These are phyloP conservation scores for Aspergillus quadrilineatus DNA, from an alignment of 2,329 filamentous ascomycete genomes.

Conservation along the genomic window DNA sequence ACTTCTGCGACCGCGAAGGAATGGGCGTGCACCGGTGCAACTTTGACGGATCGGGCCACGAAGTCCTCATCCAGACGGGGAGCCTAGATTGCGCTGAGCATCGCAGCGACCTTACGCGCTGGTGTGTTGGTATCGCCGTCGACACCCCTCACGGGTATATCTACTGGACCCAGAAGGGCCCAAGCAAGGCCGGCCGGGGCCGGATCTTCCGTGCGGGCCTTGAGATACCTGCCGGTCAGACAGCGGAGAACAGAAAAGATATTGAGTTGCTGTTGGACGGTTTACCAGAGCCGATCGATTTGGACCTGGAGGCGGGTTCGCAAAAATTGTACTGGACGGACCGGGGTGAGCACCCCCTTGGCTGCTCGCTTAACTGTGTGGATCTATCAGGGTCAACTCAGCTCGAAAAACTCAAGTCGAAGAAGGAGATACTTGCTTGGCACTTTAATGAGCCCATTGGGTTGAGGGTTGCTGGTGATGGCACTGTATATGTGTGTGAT, in stretches of 20 bases:
- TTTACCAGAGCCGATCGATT: constrained; percentile 54
- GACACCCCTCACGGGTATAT: constrained; percentile 46
- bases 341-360: constrained; percentile 56
- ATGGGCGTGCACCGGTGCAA: constrained; percentile 36
- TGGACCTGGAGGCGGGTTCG: constrained; percentile 52
- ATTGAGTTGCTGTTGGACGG: constrained; percentile 46
- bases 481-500: constrained; percentile 26
- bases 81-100: constrained; percentile 20
- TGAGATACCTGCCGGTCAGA: constrained; percentile 35
- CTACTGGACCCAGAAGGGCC: constrained; percentile 63
- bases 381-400: constrained; percentile 13
- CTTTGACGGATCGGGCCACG: constrained; percentile 35
- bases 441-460: constrained; percentile 31
- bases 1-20: constrained; percentile 48
- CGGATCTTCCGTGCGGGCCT: constrained; percentile 56
- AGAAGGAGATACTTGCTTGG: constrained; percentile 20
- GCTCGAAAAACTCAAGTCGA: neutral
- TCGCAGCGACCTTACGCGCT: constrained; percentile 34
- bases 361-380: constrained; percentile 44
- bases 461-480: constrained; percentile 22
- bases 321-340: constrained; percentile 60
- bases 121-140: constrained; percentile 60
- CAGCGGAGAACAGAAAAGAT: constrained; percentile 40
- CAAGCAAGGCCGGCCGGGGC: constrained; percentile 52
- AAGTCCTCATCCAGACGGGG: constrained; percentile 43